A percentile compares a stretch with the other conserved stretches of the same genome.
These are phyloP conservation scores for Cytospora piceae DNA, from an alignment of 2,329 filamentous ascomycete genomes.

Conservation along the genomic window DNA sequence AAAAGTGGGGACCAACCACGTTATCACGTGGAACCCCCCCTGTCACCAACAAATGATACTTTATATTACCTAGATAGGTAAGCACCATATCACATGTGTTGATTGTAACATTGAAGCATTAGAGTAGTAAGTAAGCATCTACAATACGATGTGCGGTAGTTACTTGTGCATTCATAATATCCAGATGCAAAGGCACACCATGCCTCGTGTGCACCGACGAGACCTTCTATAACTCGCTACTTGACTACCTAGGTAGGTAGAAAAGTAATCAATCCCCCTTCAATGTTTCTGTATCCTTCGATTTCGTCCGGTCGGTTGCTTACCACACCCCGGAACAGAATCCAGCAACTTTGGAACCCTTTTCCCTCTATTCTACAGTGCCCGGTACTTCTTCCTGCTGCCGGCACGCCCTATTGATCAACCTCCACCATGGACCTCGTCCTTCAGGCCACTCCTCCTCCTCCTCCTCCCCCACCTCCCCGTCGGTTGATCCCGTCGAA, in stretches of 20 bases:
- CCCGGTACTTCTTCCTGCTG: slow-evolving; percentile 1
- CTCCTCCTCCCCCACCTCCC: not conserved
- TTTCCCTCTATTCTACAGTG: slow-evolving; percentile 18
- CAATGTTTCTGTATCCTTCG: not conserved
- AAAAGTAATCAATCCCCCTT: not conserved
- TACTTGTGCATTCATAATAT: too few species aligned
- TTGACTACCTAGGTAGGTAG: not conserved
- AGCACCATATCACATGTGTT: too few species aligned
- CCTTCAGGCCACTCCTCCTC: not conserved
- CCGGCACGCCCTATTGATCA: slow-evolving; percentile 16
- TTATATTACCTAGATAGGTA: not conserved
- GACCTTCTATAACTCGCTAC: not conserved
- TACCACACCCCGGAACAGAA: not conserved
- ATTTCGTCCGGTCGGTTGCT: not conserved
- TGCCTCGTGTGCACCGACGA: too few species aligned
- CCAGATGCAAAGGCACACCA: too few species aligned
- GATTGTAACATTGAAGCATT: too few species aligned
- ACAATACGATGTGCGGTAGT: too few species aligned
- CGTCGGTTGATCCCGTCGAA: not conserved
- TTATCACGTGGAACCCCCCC: slow-evolving; percentile 23
- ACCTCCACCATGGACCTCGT: slow-evolving; percentile 2
- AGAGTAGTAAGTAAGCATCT: too few species aligned
- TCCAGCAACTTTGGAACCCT: slow-evolving; percentile 1
- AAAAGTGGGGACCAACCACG: slow-evolving; percentile 14
- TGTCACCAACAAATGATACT: not conserved